phyloP scores from a whole-genome alignment of 2,329 filamentous ascomycete genomes.

The Penicillium hesseltinei region DNA sequence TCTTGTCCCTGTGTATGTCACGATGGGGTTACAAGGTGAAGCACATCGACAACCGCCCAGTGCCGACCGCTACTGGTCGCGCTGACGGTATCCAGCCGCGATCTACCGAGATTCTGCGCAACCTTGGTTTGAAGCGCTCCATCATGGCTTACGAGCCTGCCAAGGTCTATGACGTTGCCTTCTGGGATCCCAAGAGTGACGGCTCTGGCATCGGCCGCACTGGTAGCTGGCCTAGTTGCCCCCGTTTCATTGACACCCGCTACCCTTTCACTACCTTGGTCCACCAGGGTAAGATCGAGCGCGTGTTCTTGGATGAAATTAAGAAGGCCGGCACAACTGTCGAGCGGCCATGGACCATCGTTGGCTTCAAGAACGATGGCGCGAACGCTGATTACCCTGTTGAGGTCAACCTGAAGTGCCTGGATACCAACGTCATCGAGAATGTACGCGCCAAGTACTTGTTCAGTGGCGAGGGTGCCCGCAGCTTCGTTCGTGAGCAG shows the following conservation, averaged over 20 bases:
- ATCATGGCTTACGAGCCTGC: conserved; percentile 87
- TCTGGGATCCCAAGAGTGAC: conserved; percentile 58
- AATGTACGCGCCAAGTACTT: conserved; percentile 63
- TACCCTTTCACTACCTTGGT: conserved; percentile 64
- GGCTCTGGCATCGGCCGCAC: conserved; percentile 59
- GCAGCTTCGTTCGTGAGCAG: conserved; percentile 59
- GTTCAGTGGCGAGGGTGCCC: conserved; percentile 62
- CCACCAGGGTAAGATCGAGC: conserved; percentile 62
- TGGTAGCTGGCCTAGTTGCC: conserved; percentile 80
- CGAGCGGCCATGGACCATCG: conserved; percentile 62
- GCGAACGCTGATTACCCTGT: conserved; percentile 71
- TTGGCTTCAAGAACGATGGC: conserved; percentile 60
- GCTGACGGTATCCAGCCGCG: conserved; percentile 91
- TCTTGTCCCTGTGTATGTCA: conserved; percentile 82
- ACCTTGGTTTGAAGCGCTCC: conserved; percentile 82
- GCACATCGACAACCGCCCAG: conserved; percentile 86
- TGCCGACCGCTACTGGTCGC: conserved; percentile 80
- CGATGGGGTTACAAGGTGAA: conserved; percentile 95
- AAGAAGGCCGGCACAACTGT: conserved; percentile 57
- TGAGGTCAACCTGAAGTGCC: conserved; percentile 71
- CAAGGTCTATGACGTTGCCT: conserved; percentile 72
- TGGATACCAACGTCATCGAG: conserved; percentile 69
- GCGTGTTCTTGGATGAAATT: conserved; percentile 61
- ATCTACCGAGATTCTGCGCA: conserved; percentile 79
- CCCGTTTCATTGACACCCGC: conserved; percentile 69